Percentiles rank a stretch among this genome's conserved stretches.
These are phyloP conservation scores for Eucalyptus sp. DNA, from an alignment of 345 rosid genomes.

Conservation along the genomic window DNA sequence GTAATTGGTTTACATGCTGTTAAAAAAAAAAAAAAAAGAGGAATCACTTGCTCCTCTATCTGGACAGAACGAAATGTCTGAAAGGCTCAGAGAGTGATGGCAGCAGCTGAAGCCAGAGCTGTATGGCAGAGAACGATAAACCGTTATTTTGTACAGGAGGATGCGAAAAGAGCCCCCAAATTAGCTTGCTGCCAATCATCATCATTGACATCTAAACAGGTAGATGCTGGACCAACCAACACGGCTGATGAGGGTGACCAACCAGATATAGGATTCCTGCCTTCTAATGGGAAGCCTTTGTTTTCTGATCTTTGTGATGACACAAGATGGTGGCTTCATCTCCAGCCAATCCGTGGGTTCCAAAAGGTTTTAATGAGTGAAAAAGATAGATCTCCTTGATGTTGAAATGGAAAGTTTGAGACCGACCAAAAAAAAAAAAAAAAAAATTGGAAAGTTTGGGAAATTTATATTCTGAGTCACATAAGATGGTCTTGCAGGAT, in stretches of 20 bases:
- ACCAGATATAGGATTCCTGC: constrained; percentile 39
- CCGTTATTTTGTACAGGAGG: constrained; percentile 97
- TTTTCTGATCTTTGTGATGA: constrained; percentile 36
- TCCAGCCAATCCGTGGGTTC: constrained; percentile 48
- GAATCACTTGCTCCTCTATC: neutral
- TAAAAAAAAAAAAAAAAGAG: neutral
- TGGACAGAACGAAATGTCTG: constrained; percentile 16
- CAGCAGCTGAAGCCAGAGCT: constrained; percentile 88
- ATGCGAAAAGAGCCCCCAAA: constrained; percentile 95
- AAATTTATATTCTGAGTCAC: constrained; percentile 6
- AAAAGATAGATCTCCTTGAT: constrained; percentile 33
- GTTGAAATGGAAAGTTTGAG: constrained; percentile 24
- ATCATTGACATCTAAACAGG: constrained; percentile 36
- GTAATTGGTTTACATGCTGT: neutral
- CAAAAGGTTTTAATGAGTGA: constrained; percentile 41
- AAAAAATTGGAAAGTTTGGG: constrained; percentile 6
- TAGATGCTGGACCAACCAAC: constrained; percentile 36
- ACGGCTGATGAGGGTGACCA: constrained; percentile 24
- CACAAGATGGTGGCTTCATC: constrained; percentile 65
- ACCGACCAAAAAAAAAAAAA: too few relatives aligned
- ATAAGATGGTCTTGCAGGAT: neutral
- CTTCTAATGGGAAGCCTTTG: constrained; percentile 36
- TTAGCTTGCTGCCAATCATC: constrained; percentile 87
- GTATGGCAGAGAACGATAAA: constrained; percentile 86
- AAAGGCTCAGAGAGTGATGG: constrained; percentile 42